phyloP scores from a whole-genome alignment of 2,329 filamentous ascomycete genomes.

The Colletotrichum truncatum region DNA sequence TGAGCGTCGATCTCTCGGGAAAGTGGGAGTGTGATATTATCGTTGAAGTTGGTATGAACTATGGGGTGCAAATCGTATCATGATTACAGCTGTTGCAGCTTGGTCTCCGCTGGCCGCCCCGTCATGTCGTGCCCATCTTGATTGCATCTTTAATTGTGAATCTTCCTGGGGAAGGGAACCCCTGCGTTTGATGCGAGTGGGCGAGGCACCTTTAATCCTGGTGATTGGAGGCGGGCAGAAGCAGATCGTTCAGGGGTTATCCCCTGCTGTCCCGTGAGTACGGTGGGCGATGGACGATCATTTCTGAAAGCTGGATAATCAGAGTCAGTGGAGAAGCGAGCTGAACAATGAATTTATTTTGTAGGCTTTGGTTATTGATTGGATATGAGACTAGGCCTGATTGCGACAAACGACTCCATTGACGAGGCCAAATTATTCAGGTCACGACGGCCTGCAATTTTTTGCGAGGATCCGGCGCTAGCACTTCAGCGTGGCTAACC shows the following conservation, averaged over 20 bases:
- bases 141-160: background rate
- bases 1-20: too few relatives aligned
- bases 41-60: background rate
- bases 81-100: background rate
- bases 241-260: slow-evolving; percentile 27
- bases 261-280: slow-evolving; percentile 4
- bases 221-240: slow-evolving; percentile 17
- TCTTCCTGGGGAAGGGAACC: slow-evolving; percentile 4
- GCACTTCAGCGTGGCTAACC: background rate
- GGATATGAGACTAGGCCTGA: background rate
- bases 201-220: slow-evolving; percentile 6
- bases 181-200: slow-evolving; percentile 2
- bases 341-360: background rate
- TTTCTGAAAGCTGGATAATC: background rate
- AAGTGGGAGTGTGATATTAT: too few relatives aligned
- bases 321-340: background rate
- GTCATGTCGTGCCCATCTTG: background rate
- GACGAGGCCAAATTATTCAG: background rate
- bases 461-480: slow-evolving; percentile 12
- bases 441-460: slow-evolving; percentile 1
- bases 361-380: background rate
- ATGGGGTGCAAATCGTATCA: slow-evolving; percentile 2
- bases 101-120: background rate
- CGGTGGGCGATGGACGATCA: slow-evolving; percentile 14
- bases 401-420: background rate